Evolutionary conservation across 306 rosid genomes (phyloP), one percentile per base, ranked within the genome.

Genomic region (Neltuma alba): DNA sequence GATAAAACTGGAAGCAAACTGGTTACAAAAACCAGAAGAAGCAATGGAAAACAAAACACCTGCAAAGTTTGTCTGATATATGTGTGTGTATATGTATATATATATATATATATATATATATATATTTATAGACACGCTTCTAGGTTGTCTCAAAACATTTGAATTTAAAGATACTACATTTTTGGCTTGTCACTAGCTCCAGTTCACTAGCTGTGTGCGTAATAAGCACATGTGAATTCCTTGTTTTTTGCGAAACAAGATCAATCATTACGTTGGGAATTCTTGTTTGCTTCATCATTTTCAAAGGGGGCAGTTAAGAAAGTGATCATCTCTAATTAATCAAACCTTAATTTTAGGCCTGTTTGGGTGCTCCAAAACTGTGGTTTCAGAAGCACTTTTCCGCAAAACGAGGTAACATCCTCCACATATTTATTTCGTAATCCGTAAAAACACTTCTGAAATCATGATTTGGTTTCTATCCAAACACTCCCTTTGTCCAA

Each of bases 281-380:
- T 90, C 80, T 89, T 90, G 97, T 92, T 93, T 85, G 82, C 84
- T 89, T 88, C 94, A 88, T 89, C 74, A 81, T 88, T 91, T 93
- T 95, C 98, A 85, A 90, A 90, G 92, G 94, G 98, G 89, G 99
- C 91, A 90, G 98, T 95, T 94, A 78, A n/a, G n/a, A n/a, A 87
- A 87, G 5, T 6, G 1, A 83, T 87, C 72, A 76, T 79, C 80
- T 87, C 86, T 64, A 18, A 36, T 61, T 61, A 57, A 57, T 25
- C 33, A 54, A 5, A 25, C 20, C 27, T 66, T 66, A 86, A 72
- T 83, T 82, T n/a, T n/a, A n/a, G n/a, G n/a, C n/a, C n/a, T n/a
- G n/a, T n/a, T n/a, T n/a, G n/a, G n/a, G n/a, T n/a, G n/a, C n/a
- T n/a, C n/a, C n/a, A n/a, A n/a, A n/a, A n/a, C n/a, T n/a, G n/a